Percentiles rank a stretch among this genome's conserved stretches.
These are phyloP conservation scores for Xylaria grammica DNA, from an alignment of 495 filamentous ascomycete species.

Conservation along the genomic window DNA sequence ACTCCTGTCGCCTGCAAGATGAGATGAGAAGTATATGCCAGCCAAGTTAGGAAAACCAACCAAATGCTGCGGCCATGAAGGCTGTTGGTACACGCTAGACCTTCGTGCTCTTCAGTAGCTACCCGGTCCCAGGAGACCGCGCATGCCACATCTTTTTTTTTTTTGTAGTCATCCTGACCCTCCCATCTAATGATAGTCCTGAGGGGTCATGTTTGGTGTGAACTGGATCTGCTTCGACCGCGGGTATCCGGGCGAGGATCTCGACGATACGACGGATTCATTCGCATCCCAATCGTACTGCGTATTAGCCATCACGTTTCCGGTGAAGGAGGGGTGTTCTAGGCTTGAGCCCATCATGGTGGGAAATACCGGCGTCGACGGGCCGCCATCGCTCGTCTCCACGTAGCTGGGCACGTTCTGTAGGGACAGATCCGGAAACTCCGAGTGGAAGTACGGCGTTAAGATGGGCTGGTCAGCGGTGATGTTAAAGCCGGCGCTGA, in stretches of 20 bases:
- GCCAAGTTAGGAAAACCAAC: slow-evolving; percentile 11
- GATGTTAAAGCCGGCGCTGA: slow-evolving; percentile 38
- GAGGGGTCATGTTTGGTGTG: slow-evolving; percentile 55
- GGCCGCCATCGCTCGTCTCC: slow-evolving; percentile 40
- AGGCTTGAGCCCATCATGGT: slow-evolving; percentile 40
- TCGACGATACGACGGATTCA: slow-evolving; percentile 44
- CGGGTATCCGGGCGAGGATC: slow-evolving; percentile 46
- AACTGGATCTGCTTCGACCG: slow-evolving; percentile 54
- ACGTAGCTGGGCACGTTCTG: slow-evolving; percentile 47
- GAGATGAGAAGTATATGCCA: slow-evolving; percentile 16
- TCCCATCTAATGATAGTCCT: slow-evolving; percentile 41
- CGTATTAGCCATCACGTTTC: slow-evolving; percentile 35
- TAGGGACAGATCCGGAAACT: slow-evolving; percentile 49
- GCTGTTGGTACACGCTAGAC: slow-evolving; percentile 33
- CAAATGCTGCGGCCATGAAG: slow-evolving; percentile 24
- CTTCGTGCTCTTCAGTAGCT: slow-evolving; percentile 4
- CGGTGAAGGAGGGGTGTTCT: slow-evolving; percentile 38
- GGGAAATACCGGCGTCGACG: slow-evolving; percentile 50
- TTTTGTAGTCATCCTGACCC: too few relatives aligned
- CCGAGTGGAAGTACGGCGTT: slow-evolving; percentile 51
- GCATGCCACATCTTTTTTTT: not conserved
- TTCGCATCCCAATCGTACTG: slow-evolving; percentile 53
- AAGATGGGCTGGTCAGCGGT: slow-evolving; percentile 48
- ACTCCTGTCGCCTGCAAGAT: slow-evolving; percentile 5
- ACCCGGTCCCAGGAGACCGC: slow-evolving; percentile 3